A percentile compares a stretch with the other conserved stretches of the same genome.
Conservation (phyloP, 2,329 filamentous ascomycete genomes). For the Colletotrichum zoysiae region DNA sequence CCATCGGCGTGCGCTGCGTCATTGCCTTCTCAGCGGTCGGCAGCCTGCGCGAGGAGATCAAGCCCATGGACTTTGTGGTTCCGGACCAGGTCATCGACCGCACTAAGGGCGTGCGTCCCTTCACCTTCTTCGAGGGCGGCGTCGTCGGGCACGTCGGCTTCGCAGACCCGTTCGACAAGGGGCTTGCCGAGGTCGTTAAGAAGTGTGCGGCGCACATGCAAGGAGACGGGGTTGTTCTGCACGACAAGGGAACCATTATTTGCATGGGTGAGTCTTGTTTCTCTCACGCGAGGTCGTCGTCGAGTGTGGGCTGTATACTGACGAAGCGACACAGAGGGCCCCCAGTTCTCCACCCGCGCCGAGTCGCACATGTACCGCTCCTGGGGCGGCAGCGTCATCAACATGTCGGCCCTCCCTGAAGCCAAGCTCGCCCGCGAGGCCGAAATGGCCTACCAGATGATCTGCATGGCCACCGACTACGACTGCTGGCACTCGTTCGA, state of each 20-base stretch:
- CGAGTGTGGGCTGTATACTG: neutral
- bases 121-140: conserved; percentile 94
- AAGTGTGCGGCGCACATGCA: conserved; percentile 80
- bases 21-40: conserved; percentile 97
- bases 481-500: conserved; percentile 93
- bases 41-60: conserved; percentile 90
- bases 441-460: conserved; percentile 97
- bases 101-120: conserved; percentile 93
- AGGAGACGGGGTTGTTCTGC: conserved; percentile 86
- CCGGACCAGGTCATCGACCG: conserved; percentile 98
- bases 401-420: conserved; percentile 97
- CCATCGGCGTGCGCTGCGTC: conserved; percentile 88
- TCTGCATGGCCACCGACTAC: conserved; percentile 99
- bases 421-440: conserved; percentile 96
- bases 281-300: neutral
- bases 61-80: conserved; percentile 95
- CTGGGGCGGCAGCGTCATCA: conserved; percentile 96
- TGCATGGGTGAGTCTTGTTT: conserved; percentile 82
- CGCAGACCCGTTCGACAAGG: conserved; percentile 91
- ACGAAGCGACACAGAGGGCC: conserved; percentile 76
- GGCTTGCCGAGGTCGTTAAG: conserved; percentile 81
- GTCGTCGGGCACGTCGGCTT: conserved; percentile 96
- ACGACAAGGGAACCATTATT: conserved; percentile 86
- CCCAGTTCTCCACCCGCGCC: conserved; percentile 95
- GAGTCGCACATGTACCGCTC: conserved; percentile 95